phyloP scores from a whole-genome alignment of 441 rosid genomes.

The Macaranga tanarius region DNA sequence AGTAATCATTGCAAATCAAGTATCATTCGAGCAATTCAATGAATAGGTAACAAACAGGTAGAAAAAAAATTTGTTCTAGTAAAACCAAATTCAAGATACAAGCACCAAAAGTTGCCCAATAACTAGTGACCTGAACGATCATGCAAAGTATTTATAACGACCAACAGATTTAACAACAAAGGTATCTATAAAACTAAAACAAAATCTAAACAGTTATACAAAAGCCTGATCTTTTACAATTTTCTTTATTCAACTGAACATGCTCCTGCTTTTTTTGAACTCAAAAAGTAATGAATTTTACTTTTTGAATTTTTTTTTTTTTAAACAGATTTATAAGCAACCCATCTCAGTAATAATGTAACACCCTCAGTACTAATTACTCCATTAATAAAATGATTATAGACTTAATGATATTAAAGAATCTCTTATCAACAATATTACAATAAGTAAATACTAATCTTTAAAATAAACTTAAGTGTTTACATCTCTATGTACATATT shows the following conservation, averaged over 20 bases:
- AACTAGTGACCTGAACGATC: background rate
- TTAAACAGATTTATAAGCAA: background rate
- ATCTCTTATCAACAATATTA: too few relatives aligned
- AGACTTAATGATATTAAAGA: too few relatives aligned
- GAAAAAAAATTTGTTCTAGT: background rate
- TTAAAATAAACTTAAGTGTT: too few relatives aligned
- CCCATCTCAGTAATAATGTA: background rate
- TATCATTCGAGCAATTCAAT: background rate
- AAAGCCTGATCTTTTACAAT: constrained; percentile 1
- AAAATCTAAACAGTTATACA: background rate
- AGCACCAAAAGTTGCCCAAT: background rate
- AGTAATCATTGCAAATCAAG: background rate
- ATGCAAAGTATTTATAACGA: background rate
- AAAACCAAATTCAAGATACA: background rate
- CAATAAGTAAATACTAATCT: too few relatives aligned
- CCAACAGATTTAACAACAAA: background rate
- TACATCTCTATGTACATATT: too few relatives aligned
- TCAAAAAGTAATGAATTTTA: background rate
- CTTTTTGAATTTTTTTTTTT: background rate
- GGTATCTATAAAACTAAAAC: background rate
- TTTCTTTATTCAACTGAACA: background rate
- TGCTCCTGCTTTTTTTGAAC: background rate
- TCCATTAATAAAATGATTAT: too few relatives aligned
- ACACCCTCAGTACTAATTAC: too few relatives aligned
- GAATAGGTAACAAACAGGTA: background rate